Base-by-base conservation (phyloP, 495 filamentous ascomycete species). In the Trichoderma parareesei region DNA sequence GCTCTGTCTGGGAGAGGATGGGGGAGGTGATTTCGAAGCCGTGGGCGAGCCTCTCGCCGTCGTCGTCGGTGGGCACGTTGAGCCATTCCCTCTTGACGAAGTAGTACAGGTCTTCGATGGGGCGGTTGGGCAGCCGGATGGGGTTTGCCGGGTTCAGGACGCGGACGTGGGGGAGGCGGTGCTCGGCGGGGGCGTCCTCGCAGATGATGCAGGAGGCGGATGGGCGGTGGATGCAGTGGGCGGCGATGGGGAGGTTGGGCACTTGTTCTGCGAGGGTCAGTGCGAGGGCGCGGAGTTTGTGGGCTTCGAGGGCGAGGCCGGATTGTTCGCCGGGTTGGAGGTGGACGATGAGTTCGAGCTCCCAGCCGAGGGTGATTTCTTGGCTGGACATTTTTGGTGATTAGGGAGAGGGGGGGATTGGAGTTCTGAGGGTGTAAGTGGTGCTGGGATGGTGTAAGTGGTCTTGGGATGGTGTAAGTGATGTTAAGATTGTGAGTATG, bases 1-100 rank as follows among this genome's bases (percentile, higher is more conserved):
- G 44, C 44, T 48, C 44, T 5, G 11, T 14, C 5, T 48, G 11
- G 44, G 11, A 9, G 5, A 48, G 16, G 16, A 48, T 48, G 13
- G 44, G 44, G 7, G 44, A 48, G 16, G 44, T 48, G 5, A 48
- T 18, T 14, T 48, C 44, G 16, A 48, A 48, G 13, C 13, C 14
- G n/a, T 16, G 20, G 90, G 82, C 69, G 84, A 82, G 77, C 91
- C 88, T 14, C 90, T 77, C 84, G 10, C 37, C 27, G 11, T 38
- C 4, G 6, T 60, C 4, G 14, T 60, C 55, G 14, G 6, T 5
- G 4, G 55, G 55, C 4, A 38, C 55, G n/a, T 10, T 4, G 5
- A 60, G 10, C 5, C 6, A 13, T 20, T 60, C 55, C 8, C 35
- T 20, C 16, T 48, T 48, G 44, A 48, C 11, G 44, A 14, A 14